Base-by-base conservation (phyloP, 129 eudicot species). In the Ambrosia artemisiifolia region DNA sequence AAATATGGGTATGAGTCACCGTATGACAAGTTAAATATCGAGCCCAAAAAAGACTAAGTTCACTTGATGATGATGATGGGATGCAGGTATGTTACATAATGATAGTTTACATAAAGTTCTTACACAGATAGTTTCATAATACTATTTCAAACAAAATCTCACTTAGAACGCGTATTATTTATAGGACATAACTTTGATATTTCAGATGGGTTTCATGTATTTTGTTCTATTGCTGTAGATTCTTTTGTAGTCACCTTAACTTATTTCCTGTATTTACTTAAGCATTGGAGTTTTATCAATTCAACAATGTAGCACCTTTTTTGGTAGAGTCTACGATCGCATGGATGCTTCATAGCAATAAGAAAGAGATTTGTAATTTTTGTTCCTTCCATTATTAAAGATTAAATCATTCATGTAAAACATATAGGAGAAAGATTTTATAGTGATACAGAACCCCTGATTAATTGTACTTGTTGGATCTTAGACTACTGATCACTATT, bases 1-100 rank as follows among this genome's bases (percentile, higher is more conserved):
- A 90, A 85, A 73, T 79, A 85, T 30, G 97, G 96, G 67, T 79
- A 85, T 24, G 28, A 24, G 28, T 24, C 28, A 24, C 28, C 28
- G 28, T 24, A 24, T 57, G 94, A 87, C 70, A 82, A 83, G 60
- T 80, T 61, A 28, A 69, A 8, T 36, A 50, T 43, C 11, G 9
- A 53, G 30, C 77, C 73, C 67, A 34, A 43, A 20, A 42, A 53
- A 64, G 61, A 18, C 43, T 32, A 54, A 71, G 18, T 63, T 36
- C 49, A 30, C 49, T 77, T 13, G 14, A 46, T 44, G 55, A 55
- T 46, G 28, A 13, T 17, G 60, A 53, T 11, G 36, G 28, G 28
- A 57, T 67, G 40, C 35, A 30, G 74, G 80, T 76, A 76, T 57
- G 73, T 42, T 63, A 38, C 35, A 35, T 63, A 20, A 20, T 50